phyloP scores from a whole-genome alignment of 169 alveolate genomes.

The Plasmodium inui region DNA sequence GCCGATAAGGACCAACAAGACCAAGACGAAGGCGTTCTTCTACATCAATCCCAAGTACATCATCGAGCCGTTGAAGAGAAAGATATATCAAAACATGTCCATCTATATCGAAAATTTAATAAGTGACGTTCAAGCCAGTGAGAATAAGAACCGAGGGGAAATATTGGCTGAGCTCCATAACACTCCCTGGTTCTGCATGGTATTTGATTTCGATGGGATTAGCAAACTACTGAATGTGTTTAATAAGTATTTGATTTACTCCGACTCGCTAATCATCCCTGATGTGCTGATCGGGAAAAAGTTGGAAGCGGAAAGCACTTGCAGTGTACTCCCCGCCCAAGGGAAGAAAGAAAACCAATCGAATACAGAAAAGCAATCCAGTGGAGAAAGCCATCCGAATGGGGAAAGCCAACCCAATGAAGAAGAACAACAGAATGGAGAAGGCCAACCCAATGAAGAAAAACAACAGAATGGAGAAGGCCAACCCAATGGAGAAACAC shows the following conservation, averaged over 20 bases:
- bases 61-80: conserved; percentile 62
- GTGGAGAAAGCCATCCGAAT: not conserved
- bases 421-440: not conserved
- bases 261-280: conserved; percentile 64
- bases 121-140: conserved; percentile 51
- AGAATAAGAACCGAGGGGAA: conserved; percentile 65
- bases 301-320: not conserved
- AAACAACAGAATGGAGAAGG: not conserved
- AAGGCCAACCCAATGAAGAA: not conserved
- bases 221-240: conserved; percentile 62
- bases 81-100: conserved; percentile 68
- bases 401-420: not conserved
- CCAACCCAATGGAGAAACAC: not conserved
- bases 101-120: conserved; percentile 69
- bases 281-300: conserved; percentile 32
- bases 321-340: not conserved
- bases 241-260: conserved; percentile 66
- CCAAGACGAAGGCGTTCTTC: conserved; percentile 51
- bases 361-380: not conserved
- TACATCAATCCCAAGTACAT: conserved; percentile 70
- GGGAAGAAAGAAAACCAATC: not conserved
- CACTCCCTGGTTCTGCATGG: conserved; percentile 71
- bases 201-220: conserved; percentile 70
- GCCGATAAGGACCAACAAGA: conserved; percentile 7
- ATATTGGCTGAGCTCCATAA: conserved; percentile 37